Percentiles rank a stretch among this genome's conserved stretches.
phyloP scores from a whole-genome alignment of 352 stramenopile genomes.

The Globisporangium uncinulatum region DNA sequence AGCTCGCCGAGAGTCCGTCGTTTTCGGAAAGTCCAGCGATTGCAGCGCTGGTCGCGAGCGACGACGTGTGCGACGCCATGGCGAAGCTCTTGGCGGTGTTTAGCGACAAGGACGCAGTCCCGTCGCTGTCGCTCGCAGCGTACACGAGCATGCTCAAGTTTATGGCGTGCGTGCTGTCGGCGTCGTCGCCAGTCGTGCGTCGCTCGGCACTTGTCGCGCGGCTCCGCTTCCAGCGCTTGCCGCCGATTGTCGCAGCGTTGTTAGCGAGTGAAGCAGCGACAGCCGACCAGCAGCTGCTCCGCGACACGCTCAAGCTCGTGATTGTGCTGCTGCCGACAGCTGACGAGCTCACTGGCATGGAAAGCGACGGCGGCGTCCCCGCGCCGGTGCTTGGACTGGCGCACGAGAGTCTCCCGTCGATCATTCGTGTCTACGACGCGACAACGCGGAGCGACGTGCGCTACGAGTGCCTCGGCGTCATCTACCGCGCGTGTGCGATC shows the following conservation, averaged over 20 bases:
- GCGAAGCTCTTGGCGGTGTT: slow-evolving; percentile 27
- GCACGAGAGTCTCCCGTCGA: slow-evolving; percentile 35
- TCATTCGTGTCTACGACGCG: slow-evolving; percentile 52
- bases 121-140: slow-evolving; percentile 18
- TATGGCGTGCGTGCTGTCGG: slow-evolving; percentile 29
- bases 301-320: slow-evolving; percentile 53
- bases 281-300: slow-evolving; percentile 38
- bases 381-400: slow-evolving; percentile 26
- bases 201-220: slow-evolving; percentile 11
- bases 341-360: slow-evolving; percentile 21
- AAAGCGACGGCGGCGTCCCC: slow-evolving; percentile 7
- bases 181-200: slow-evolving; percentile 1
- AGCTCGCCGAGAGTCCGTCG: slow-evolving; percentile 35
- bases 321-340: slow-evolving; percentile 38
- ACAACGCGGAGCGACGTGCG: slow-evolving; percentile 42
- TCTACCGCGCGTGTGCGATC: slow-evolving; percentile 41
- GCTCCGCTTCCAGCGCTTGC: slow-evolving; percentile 36
- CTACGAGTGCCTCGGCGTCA: slow-evolving; percentile 48
- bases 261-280: slow-evolving; percentile 34
- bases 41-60: slow-evolving; percentile 33
- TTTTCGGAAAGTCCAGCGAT: slow-evolving; percentile 31
- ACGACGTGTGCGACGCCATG: slow-evolving; percentile 33
- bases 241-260: slow-evolving; percentile 37
- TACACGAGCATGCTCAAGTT: slow-evolving; percentile 45
- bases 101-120: slow-evolving; percentile 1